Evolutionary conservation across 1,284 basidiomycete species (phyloP).

Genomic region (Mycosarcoma maydis): DNA sequence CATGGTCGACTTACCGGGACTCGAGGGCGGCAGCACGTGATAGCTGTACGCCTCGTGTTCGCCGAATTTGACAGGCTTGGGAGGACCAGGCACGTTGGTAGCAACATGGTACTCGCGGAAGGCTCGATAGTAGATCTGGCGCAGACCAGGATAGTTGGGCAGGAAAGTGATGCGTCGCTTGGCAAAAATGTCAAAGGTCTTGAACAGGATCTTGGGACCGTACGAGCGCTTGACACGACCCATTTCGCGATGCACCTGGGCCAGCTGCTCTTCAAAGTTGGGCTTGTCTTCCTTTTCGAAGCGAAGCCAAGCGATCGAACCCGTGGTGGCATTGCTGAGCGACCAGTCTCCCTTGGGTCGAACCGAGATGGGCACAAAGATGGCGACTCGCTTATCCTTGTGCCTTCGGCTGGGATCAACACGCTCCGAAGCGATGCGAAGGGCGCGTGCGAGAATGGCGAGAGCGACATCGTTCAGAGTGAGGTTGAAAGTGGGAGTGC

Average conservation of each 20-base stretch:
- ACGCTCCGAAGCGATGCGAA: conserved; percentile 59
- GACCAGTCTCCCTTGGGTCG: conserved; percentile 63
- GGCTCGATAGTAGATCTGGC: conserved; percentile 60
- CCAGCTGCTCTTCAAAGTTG: conserved; percentile 51
- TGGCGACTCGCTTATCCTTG: conserved; percentile 63
- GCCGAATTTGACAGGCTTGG: conserved; percentile 62
- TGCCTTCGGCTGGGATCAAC: conserved; percentile 39
- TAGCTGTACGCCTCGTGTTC: conserved; percentile 64
- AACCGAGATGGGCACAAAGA: conserved; percentile 64
- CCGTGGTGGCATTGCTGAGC: conserved; percentile 63
- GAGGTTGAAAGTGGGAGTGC: conserved; percentile 50
- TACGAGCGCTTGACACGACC: conserved; percentile 59
- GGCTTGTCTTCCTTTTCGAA: conserved; percentile 54
- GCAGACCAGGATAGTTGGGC: conserved; percentile 60
- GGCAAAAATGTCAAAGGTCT: conserved; percentile 46
- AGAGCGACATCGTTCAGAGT: conserved; percentile 65
- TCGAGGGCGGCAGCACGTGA: conserved; percentile 64
- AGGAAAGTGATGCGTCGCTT: conserved; percentile 54
- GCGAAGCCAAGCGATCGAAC: conserved; percentile 62
- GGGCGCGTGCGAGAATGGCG: conserved; percentile 61
- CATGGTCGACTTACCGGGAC: conserved; percentile 64
- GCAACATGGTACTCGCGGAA: conserved; percentile 64
- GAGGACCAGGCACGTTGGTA: conserved; percentile 65
- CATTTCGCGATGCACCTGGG: conserved; percentile 64
- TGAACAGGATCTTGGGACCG: conserved; percentile 60